These are phyloP conservation scores for Salix viminalis DNA, from an alignment of 345 rosid genomes.

Conservation along the genomic window DNA sequence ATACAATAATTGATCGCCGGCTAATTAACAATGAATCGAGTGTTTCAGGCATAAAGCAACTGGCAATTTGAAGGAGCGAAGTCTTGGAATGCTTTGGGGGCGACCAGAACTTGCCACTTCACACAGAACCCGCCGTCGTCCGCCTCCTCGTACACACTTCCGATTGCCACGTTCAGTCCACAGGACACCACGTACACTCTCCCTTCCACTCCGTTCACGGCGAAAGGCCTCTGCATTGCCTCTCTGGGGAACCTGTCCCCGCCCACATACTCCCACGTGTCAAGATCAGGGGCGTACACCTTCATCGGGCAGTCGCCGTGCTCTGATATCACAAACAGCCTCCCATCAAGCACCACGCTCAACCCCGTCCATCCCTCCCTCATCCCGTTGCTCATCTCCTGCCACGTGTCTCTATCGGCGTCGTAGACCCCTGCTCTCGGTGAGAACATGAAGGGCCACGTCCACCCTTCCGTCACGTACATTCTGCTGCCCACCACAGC, in stretches of 20 bases:
- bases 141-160: constrained; percentile 28
- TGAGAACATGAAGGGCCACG: constrained; percentile 66
- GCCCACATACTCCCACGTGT: constrained; percentile 53
- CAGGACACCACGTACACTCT: constrained; percentile 49
- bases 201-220: constrained; percentile 43
- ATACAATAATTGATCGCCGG: too few species aligned
- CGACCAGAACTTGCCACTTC: constrained; percentile 44
- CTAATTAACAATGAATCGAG: too few species aligned
- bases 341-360: constrained; percentile 37
- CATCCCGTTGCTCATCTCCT: constrained; percentile 54
- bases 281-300: constrained; percentile 39
- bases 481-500: constrained; percentile 48
- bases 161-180: constrained; percentile 55
- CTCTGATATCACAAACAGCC: constrained; percentile 58
- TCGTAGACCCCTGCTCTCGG: constrained; percentile 62
- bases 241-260: constrained; percentile 52
- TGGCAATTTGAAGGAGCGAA: constrained; percentile 58
- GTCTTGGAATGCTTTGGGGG: constrained; percentile 34
- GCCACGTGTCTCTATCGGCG: constrained; percentile 47
- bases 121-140: constrained; percentile 29
- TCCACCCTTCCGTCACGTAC: constrained; percentile 76
- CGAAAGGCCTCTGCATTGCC: constrained; percentile 46
- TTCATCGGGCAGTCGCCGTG: constrained; percentile 65
- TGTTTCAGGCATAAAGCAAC: constrained; percentile 43
- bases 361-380: constrained; percentile 74